These are phyloP conservation scores for Sporothrix inflata DNA, from an alignment of 2,329 filamentous ascomycete species.

Conservation along the genomic window DNA sequence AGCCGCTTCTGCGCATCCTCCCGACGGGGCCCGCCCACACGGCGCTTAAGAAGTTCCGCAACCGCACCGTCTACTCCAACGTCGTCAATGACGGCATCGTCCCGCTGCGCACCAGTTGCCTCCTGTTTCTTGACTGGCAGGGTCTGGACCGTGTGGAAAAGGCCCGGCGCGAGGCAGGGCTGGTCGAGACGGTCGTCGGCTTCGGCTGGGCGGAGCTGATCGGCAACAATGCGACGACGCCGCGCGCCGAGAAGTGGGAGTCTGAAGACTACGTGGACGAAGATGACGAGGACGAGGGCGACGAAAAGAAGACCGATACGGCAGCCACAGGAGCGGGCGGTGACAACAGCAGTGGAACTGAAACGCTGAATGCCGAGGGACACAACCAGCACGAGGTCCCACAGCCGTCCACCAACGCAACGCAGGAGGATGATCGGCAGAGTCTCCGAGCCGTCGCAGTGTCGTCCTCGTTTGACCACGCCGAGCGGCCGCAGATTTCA, in stretches of 20 bases:
- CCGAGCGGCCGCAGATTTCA: conserved; percentile 18
- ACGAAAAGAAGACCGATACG: conserved; percentile 21
- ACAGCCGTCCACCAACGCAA: conserved; percentile 68
- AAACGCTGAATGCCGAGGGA: conserved; percentile 43
- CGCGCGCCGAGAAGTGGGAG: conserved; percentile 51
- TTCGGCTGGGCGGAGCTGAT: conserved; percentile 96
- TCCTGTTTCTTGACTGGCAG: conserved; percentile 97
- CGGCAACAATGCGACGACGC: conserved; percentile 60
- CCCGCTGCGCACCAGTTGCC: conserved; percentile 87
- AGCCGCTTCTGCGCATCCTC: conserved; percentile 84
- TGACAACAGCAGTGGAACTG: conserved; percentile 36
- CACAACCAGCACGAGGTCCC: conserved; percentile 64
- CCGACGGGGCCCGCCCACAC: conserved; percentile 89
- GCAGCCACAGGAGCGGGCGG: background rate
- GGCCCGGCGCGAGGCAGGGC: conserved; percentile 84
- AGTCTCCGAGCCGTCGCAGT: conserved; percentile 55
- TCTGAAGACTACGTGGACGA: conserved; percentile 35
- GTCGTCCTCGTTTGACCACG: conserved; percentile 38
- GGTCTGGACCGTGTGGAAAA: conserved; percentile 93
- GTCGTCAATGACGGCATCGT: conserved; percentile 98
- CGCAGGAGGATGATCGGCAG: conserved; percentile 66
- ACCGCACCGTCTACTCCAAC: conserved; percentile 92
- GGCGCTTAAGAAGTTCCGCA: conserved; percentile 84
- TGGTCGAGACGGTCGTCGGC: conserved; percentile 89
- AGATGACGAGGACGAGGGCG: conserved; percentile 27